phyloP scores from a whole-genome alignment of 208 protist species.

The Porcisia deanei region DNA sequence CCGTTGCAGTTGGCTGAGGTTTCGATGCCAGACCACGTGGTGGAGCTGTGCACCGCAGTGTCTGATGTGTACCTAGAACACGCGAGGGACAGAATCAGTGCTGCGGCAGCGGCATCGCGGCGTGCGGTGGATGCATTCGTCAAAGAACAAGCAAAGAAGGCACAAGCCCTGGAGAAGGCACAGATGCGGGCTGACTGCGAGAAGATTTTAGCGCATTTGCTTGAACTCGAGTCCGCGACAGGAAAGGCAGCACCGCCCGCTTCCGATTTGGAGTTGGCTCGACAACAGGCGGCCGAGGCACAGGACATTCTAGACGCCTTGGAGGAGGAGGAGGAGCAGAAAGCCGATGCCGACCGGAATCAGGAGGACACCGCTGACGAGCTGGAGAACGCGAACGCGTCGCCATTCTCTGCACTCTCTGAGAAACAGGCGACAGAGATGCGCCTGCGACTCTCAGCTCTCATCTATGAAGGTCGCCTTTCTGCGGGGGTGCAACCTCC shows the following conservation, averaged over 20 bases:
- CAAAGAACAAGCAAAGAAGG: constrained; percentile 15
- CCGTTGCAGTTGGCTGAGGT: constrained; percentile 39
- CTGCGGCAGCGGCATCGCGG: constrained; percentile 8
- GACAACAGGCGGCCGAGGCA: constrained; percentile 37
- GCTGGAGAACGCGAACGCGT: background rate
- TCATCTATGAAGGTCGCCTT: constrained; percentile 30
- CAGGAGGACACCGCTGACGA: constrained; percentile 18
- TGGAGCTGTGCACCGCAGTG: constrained; percentile 53
- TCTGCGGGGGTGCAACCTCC: background rate
- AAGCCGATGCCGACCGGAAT: background rate
- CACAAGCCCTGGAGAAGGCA: constrained; percentile 30
- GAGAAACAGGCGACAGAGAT: constrained; percentile 9
- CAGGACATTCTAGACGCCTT: constrained; percentile 42
- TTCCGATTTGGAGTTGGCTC: constrained; percentile 43
- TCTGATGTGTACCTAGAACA: constrained; percentile 43
- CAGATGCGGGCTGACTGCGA: constrained; percentile 37
- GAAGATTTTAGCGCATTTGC: constrained; percentile 30
- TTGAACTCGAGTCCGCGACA: constrained; percentile 32
- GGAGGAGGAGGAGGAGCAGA: constrained; percentile 24
- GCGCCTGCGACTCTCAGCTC: constrained; percentile 19
- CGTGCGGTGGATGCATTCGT: constrained; percentile 13
- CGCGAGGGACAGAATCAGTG: background rate
- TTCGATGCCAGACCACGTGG: constrained; percentile 50
- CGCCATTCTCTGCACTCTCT: background rate
- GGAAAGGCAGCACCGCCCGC: constrained; percentile 26